phyloP scores from a whole-genome alignment of 768 basidiomycete species.

The Collybia nuda region DNA sequence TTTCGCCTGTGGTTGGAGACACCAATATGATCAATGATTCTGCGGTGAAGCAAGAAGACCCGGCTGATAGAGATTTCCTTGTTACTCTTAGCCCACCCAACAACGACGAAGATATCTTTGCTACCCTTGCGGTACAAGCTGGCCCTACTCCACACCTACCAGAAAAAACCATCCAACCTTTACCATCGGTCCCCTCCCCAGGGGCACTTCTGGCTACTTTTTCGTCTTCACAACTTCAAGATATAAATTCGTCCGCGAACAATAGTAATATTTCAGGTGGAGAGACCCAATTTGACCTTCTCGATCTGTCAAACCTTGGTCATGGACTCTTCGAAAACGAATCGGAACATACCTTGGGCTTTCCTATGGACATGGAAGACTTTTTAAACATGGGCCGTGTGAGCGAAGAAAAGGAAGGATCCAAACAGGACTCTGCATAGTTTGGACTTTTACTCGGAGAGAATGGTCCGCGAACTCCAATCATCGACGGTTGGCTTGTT shows the following conservation, averaged over 20 bases:
- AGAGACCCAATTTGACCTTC: constrained; percentile 44
- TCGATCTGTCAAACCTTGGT: constrained; percentile 46
- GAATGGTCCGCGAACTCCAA: too few relatives aligned
- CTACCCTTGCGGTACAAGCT: constrained; percentile 25
- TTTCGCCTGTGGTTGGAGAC: constrained; percentile 43
- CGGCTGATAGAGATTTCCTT: constrained; percentile 35
- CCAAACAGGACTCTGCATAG: constrained; percentile 3
- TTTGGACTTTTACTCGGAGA: too few relatives aligned
- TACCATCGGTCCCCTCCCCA: constrained; percentile 35
- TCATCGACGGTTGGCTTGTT: too few relatives aligned
- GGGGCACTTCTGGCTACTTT: constrained; percentile 45
- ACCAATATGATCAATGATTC: constrained; percentile 9
- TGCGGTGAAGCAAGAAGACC: constrained; percentile 9
- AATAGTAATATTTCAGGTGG: constrained; percentile 15
- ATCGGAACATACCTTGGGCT: constrained; percentile 40
- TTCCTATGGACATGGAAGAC: constrained; percentile 53
- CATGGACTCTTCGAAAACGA: constrained; percentile 40
- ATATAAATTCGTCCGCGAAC: constrained; percentile 20
- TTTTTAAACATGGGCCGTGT: constrained; percentile 44
- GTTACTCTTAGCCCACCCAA: constrained; percentile 21
- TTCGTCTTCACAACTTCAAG: constrained; percentile 27
- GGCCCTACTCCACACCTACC: constrained; percentile 7
- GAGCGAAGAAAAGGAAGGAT: constrained; percentile 16
- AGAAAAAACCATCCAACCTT: constrained; percentile 11
- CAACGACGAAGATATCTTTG: constrained; percentile 30